Percentiles rank a stretch among this genome's conserved stretches.
These are phyloP conservation scores for Edaphochlamys debaryana DNA, from an alignment of 139 green algal genomes.

Conservation along the genomic window DNA sequence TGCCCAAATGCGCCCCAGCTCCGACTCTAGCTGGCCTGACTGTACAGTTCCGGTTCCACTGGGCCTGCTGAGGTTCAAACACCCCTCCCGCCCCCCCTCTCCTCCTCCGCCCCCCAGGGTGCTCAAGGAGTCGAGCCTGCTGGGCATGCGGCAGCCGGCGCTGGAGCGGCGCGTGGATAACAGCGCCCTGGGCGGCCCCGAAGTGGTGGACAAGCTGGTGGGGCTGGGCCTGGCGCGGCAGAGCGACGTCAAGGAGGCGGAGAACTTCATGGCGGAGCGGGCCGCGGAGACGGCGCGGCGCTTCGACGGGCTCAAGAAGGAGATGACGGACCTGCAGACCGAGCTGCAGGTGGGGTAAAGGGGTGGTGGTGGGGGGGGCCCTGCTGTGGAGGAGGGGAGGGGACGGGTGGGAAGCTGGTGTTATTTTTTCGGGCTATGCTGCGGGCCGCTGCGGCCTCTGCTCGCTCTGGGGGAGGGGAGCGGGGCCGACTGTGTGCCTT, in stretches of 20 bases:
- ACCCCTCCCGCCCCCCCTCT: neutral
- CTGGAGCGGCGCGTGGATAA: slow-evolving; percentile 35
- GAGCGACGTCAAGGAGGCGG: too few species aligned
- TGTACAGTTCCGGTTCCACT: too few species aligned
- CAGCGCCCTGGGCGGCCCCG: slow-evolving; percentile 2
- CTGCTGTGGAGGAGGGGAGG: too few species aligned
- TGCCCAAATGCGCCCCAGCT: too few species aligned
- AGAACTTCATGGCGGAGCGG: slow-evolving; percentile 38
- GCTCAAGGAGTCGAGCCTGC: slow-evolving; percentile 11
- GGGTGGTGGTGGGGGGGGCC: too few species aligned
- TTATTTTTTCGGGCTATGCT: too few species aligned
- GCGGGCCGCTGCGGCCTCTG: too few species aligned
- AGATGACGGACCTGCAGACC: slow-evolving; percentile 22
- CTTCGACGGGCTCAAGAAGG: slow-evolving; percentile 19
- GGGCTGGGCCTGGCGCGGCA: too few species aligned
- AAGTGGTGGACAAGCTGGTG: neutral
- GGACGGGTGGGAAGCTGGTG: too few species aligned
- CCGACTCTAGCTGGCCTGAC: too few species aligned
- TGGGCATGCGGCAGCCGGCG: slow-evolving; percentile 22
- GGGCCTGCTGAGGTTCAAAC: neutral
- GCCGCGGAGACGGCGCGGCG: neutral
- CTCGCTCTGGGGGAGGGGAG: too few species aligned
- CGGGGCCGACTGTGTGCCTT: too few species aligned
- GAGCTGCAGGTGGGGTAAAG: slow-evolving; percentile 26
- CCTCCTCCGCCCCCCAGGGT: slow-evolving; percentile 17